These are phyloP conservation scores for Coniochaeta ligniaria DNA, from an alignment of 2,329 filamentous ascomycete species.

Conservation along the genomic window DNA sequence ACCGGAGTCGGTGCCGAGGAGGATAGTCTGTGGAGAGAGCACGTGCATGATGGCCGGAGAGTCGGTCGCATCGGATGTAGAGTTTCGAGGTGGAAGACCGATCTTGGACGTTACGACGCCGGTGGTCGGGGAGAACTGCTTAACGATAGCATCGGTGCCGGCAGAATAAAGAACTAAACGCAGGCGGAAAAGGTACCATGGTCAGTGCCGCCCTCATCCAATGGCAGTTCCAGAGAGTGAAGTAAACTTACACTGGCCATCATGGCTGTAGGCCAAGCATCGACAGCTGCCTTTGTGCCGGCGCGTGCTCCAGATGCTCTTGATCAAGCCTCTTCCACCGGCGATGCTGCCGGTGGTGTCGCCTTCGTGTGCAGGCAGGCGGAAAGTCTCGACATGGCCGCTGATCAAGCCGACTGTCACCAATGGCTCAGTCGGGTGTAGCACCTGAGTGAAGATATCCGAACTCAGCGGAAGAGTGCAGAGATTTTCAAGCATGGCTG, in stretches of 20 bases:
- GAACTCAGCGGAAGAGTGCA: conserved; percentile 80
- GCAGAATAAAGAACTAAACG: conserved; percentile 54
- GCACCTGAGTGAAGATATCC: conserved; percentile 81
- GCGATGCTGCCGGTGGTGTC: conserved; percentile 45
- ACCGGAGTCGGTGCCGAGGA: conserved; percentile 86
- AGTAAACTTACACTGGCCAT: conserved; percentile 59
- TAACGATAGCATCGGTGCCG: conserved; percentile 48
- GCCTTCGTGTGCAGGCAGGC: conserved; percentile 51
- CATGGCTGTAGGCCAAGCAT: conserved; percentile 67
- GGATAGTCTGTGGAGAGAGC: conserved; percentile 78
- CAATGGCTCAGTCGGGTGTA: conserved; percentile 79
- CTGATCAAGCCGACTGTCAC: conserved; percentile 78
- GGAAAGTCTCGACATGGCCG: conserved; percentile 80
- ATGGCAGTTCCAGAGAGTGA: neutral
- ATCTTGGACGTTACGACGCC: conserved; percentile 76
- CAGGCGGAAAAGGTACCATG: neutral
- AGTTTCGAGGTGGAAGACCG: conserved; percentile 55
- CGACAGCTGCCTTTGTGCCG: conserved; percentile 94
- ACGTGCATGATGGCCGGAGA: conserved; percentile 71
- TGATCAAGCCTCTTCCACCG: conserved; percentile 67
- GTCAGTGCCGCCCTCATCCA: neutral
- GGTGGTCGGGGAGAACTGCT: conserved; percentile 45
- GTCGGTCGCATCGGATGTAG: conserved; percentile 48
- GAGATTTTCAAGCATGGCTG: conserved; percentile 77
- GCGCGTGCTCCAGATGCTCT: conserved; percentile 77